Conservation (phyloP, 371 early-diverging fungal species). For the Chytridium lagenaria region DNA sequence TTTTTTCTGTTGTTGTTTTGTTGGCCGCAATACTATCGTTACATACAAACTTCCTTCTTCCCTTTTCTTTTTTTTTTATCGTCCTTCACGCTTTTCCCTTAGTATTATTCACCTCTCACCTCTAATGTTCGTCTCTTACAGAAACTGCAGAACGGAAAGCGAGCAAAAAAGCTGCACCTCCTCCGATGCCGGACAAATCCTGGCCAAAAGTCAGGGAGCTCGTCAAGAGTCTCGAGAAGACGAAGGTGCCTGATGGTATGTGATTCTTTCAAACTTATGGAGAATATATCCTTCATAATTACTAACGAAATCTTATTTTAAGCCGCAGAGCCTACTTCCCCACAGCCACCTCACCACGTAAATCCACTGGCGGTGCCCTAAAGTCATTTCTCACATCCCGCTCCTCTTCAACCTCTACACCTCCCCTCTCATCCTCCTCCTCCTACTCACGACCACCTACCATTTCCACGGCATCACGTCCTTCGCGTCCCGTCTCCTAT, state of each 20-base stretch:
- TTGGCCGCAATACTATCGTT: neutral
- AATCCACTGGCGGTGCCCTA: too few relatives aligned
- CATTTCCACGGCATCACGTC: too few relatives aligned
- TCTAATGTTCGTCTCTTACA: neutral
- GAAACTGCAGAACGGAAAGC: constrained; percentile 1
- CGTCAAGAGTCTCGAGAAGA: constrained; percentile 17
- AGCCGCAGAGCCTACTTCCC: too few relatives aligned
- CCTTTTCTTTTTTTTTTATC: neutral
- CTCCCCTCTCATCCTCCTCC: too few relatives aligned
- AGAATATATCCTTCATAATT: too few relatives aligned
- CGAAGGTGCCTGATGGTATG: neutral
- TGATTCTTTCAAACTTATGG: too few relatives aligned
- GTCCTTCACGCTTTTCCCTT: neutral
- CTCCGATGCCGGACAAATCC: constrained; percentile 16
- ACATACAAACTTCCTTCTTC: neutral
- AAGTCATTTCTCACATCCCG: too few relatives aligned
- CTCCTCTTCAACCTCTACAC: too few relatives aligned
- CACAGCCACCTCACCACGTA: too few relatives aligned
- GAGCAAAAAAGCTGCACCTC: neutral
- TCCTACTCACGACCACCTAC: too few relatives aligned
- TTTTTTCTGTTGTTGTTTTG: neutral
- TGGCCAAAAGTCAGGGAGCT: constrained; percentile 25
- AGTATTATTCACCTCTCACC: neutral
- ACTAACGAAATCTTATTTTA: too few relatives aligned
- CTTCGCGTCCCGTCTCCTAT: too few relatives aligned